Conservation (phyloP, 148 eudicot species). For the Amaranthus cruentus region DNA sequence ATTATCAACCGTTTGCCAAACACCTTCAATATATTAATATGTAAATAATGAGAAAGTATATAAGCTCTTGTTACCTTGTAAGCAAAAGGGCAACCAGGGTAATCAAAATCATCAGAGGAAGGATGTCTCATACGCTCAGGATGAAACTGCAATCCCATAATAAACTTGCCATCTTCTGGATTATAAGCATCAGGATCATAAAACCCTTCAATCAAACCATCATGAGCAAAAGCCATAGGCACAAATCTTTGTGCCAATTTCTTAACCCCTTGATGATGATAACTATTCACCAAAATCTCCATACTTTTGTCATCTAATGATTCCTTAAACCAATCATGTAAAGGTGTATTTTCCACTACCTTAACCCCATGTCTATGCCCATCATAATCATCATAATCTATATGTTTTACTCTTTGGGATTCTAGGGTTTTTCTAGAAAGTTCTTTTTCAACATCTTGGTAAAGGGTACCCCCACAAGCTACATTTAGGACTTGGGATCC, state of each 20-base stretch:
- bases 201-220: slow-evolving; percentile 49
- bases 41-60: too few relatives aligned
- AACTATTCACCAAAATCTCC: slow-evolving; percentile 47
- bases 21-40: too few relatives aligned
- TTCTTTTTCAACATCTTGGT: slow-evolving; percentile 42
- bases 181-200: slow-evolving; percentile 46
- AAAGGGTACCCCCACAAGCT: slow-evolving; percentile 48
- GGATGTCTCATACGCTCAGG: slow-evolving; percentile 48
- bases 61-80: slow-evolving; percentile 28
- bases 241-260: slow-evolving; percentile 43
- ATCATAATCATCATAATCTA: slow-evolving; percentile 43
- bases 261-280: slow-evolving; percentile 51
- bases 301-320: slow-evolving; percentile 25
- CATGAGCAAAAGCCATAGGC: slow-evolving; percentile 48
- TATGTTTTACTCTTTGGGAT: slow-evolving; percentile 27
- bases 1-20: too few relatives aligned
- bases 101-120: slow-evolving; percentile 37
- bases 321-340: slow-evolving; percentile 41
- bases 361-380: slow-evolving; percentile 41
- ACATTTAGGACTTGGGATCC: slow-evolving; percentile 47
- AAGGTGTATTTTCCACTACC: slow-evolving; percentile 34
- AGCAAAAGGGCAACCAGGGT: slow-evolving; percentile 45
- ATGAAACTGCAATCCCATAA: slow-evolving; percentile 48
- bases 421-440: slow-evolving; percentile 15
- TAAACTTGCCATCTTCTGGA: slow-evolving; percentile 43